These are phyloP conservation scores for Hymenochaete sp. DNA, from an alignment of 1,284 basidiomycete species.

Conservation along the genomic window DNA sequence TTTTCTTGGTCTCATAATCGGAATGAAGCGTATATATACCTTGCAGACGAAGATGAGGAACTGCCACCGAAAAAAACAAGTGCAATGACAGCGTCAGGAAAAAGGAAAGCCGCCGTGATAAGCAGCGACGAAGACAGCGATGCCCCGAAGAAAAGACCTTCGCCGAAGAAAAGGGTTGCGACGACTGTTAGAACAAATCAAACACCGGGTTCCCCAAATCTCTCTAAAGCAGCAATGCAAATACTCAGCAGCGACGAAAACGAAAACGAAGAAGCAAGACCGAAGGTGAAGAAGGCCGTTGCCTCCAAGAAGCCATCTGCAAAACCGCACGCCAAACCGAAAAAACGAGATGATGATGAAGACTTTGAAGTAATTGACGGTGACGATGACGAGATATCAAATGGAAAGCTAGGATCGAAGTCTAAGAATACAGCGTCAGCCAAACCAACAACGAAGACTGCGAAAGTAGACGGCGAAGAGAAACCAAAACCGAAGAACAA, in stretches of 20 bases:
- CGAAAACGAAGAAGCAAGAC: conserved; percentile 28
- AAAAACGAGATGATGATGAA: background rate
- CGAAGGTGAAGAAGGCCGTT: background rate
- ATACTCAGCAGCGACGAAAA: conserved; percentile 6
- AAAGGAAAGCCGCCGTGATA: conserved; percentile 9
- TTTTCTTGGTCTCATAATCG: no score
- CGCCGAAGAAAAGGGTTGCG: conserved; percentile 20
- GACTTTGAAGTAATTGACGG: conserved; percentile 5
- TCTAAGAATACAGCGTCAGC: conserved; percentile 23
- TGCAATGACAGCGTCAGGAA: background rate
- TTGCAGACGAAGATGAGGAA: conserved; percentile 18
- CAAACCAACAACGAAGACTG: conserved; percentile 26
- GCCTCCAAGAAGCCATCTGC: background rate
- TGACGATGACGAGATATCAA: conserved; percentile 2
- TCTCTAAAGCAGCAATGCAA: no score
- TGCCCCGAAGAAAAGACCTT: conserved; percentile 22
- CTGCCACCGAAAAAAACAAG: background rate
- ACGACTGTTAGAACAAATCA: conserved; percentile 26
- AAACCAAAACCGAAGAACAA: conserved; percentile 20
- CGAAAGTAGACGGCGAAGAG: conserved; percentile 20
- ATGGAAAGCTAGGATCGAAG: background rate
- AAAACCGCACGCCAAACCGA: conserved; percentile 3
- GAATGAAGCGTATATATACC: no score
- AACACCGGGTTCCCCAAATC: background rate
- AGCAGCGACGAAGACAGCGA: conserved; percentile 24